phyloP scores from a whole-genome alignment of 495 filamentous ascomycete species.

The Penicillium subrubescens region DNA sequence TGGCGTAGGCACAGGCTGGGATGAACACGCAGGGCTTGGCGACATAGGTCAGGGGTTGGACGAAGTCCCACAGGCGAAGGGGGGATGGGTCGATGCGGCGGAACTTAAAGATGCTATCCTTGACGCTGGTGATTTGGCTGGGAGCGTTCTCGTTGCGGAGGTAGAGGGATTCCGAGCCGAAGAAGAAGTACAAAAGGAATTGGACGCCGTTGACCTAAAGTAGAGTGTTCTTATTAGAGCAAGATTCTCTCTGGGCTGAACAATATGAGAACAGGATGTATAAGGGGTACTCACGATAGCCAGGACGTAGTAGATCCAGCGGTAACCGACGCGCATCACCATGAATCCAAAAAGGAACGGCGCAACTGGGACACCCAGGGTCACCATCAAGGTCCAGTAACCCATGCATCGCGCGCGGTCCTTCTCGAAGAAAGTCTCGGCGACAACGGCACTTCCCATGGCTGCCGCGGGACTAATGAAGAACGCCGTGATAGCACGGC shows the following conservation, averaged over 20 bases:
- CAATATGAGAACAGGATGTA: not conserved
- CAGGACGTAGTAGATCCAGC: constrained; percentile 48
- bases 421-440: constrained; percentile 48
- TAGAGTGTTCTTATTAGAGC: not conserved
- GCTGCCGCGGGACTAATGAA: constrained; percentile 53
- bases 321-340: constrained; percentile 43
- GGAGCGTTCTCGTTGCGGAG: constrained; percentile 25
- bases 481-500: constrained; percentile 49
- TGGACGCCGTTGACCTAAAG: constrained; percentile 54
- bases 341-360: constrained; percentile 55
- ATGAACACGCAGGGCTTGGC: constrained; percentile 45
- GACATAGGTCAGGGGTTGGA: constrained; percentile 45
- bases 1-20: constrained; percentile 52
- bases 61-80: constrained; percentile 47
- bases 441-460: constrained; percentile 47
- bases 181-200: constrained; percentile 53
- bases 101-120: constrained; percentile 45
- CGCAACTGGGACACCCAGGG: constrained; percentile 45
- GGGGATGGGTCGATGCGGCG: constrained; percentile 52
- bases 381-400: constrained; percentile 45
- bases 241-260: not conserved
- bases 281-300: constrained; percentile 36
- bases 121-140: constrained; percentile 7
- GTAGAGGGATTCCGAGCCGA: constrained; percentile 59
- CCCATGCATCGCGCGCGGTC: constrained; percentile 51